These are phyloP conservation scores for Suillus subluteus DNA, from an alignment of 768 basidiomycete species.

Conservation along the genomic window DNA sequence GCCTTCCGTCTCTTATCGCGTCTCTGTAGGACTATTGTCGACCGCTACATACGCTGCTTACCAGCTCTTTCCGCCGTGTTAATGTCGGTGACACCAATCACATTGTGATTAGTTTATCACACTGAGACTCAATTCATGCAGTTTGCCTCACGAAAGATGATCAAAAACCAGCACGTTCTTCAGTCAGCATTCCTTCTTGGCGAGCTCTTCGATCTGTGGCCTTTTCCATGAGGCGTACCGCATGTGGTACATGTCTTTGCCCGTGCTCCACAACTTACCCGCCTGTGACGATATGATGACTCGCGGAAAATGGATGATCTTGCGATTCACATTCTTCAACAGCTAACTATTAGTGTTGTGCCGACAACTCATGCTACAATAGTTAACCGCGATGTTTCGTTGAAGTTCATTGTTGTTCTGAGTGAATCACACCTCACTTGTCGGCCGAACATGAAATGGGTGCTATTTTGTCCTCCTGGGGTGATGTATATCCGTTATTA, in stretches of 20 bases:
- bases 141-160: not conserved
- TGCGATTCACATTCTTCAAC: not conserved
- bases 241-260: not conserved
- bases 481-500: not conserved
- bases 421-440: not conserved
- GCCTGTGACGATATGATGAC: not conserved
- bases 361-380: not conserved
- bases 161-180: not conserved
- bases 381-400: not conserved
- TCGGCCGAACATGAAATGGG: not conserved
- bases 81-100: not conserved
- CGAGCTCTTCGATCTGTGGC: not conserved
- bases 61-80: slow-evolving; percentile 28
- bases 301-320: not conserved
- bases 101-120: not conserved
- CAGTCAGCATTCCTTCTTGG: not conserved
- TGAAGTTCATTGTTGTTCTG: not conserved
- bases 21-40: slow-evolving; percentile 26
- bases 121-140: not conserved
- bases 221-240: not conserved
- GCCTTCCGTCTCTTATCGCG: not conserved
- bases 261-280: no score
- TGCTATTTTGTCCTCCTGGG: not conserved
- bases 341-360: not conserved
- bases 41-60: slow-evolving; percentile 34